Conservation (phyloP, 2,329 filamentous ascomycete species). For the Fusarium sp. region DNA sequence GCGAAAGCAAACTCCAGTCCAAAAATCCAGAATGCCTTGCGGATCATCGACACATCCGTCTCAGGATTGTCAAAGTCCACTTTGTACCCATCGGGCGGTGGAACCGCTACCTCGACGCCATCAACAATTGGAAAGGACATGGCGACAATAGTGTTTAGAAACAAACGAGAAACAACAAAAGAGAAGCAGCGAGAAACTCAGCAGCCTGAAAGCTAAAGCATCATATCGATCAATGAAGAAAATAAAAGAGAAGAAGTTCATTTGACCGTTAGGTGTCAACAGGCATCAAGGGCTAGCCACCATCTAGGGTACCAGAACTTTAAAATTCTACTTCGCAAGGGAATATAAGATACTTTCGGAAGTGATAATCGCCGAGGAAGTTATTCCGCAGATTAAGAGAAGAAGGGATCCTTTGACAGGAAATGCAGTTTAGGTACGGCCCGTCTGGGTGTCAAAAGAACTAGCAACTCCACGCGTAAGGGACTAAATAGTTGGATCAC, state of each 20-base stretch:
- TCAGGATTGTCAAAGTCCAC: slow-evolving; percentile 1
- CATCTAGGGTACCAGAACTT: neutral
- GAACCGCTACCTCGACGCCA: slow-evolving; percentile 12
- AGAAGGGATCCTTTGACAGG: neutral
- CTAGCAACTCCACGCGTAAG: neutral
- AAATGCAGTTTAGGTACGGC: neutral
- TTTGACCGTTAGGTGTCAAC: neutral
- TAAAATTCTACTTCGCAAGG: neutral
- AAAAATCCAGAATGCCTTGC: slow-evolving; percentile 18
- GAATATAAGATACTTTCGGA: neutral
- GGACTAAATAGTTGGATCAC: neutral
- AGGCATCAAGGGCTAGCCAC: neutral
- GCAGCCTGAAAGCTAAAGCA: neutral
- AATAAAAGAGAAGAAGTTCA: neutral
- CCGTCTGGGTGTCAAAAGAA: neutral
- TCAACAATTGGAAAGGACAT: slow-evolving; percentile 18
- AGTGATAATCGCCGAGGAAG: neutral
- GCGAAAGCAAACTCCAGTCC: slow-evolving; percentile 15
- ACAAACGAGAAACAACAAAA: neutral
- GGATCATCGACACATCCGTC: slow-evolving; percentile 10
- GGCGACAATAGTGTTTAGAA: fast-evolving
- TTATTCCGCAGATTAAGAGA: neutral
- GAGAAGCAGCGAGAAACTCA: fast-evolving
- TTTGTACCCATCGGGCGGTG: neutral
- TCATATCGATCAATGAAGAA: neutral